These are phyloP conservation scores for Aspergillus bombycis DNA, from an alignment of 2,329 filamentous ascomycete species.

Conservation along the genomic window DNA sequence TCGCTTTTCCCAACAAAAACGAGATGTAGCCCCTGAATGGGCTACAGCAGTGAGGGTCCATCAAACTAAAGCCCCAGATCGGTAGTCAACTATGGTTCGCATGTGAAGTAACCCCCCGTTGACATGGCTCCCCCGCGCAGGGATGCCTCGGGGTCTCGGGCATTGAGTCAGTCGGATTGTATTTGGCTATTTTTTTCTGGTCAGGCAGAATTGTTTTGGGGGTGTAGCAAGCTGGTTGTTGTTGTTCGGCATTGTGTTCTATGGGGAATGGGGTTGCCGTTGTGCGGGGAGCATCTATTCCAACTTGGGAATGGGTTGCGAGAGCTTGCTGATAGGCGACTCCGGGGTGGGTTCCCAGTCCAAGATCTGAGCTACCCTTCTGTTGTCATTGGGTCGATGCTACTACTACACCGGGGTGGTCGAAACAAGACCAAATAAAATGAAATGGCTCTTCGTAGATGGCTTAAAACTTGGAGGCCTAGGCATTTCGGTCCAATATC, in stretches of 20 bases:
- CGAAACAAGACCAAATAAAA: not conserved
- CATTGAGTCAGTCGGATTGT: not conserved
- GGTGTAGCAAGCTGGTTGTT: too few species aligned
- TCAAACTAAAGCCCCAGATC: not conserved
- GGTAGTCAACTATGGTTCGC: not conserved
- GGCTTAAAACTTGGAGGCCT: not conserved
- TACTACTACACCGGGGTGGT: not conserved
- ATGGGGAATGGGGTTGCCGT: not conserved
- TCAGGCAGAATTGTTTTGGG: not conserved
- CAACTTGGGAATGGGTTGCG: constrained; percentile 2
- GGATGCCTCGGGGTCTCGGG: not conserved
- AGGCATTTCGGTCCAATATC: not conserved
- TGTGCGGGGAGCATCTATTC: not conserved
- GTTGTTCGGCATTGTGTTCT: not conserved
- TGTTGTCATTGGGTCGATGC: not conserved
- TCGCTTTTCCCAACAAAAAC: not conserved
- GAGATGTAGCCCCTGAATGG: not conserved
- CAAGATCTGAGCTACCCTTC: not conserved
- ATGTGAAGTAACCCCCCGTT: not conserved
- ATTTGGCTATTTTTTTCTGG: not conserved
- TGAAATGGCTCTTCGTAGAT: not conserved
- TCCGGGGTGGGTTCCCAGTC: not conserved
- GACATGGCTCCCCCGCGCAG: not conserved
- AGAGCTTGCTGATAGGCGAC: not conserved
- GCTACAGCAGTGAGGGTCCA: not conserved